Percentiles rank a stretch among this genome's conserved stretches.
These are phyloP conservation scores for Hymenoscyphus fraxineus DNA, from an alignment of 2,329 filamentous ascomycete genomes.

Conservation along the genomic window DNA sequence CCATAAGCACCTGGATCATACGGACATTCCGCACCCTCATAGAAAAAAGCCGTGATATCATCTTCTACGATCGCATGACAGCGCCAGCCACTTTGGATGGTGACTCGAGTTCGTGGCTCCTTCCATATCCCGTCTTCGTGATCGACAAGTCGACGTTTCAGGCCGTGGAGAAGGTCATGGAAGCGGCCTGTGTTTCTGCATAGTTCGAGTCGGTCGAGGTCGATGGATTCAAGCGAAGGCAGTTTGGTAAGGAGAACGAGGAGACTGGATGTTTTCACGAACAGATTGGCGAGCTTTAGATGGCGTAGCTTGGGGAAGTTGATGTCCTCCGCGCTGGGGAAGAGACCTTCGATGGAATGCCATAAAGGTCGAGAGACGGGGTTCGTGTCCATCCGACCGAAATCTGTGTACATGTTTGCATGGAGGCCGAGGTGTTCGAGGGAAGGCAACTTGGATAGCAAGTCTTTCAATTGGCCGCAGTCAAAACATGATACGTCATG, in stretches of 20 bases:
- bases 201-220: background rate
- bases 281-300: background rate
- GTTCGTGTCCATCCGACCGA: background rate
- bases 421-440: background rate
- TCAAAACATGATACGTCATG: background rate
- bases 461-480: background rate
- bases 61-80: background rate
- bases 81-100: background rate
- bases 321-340: background rate
- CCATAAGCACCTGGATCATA: background rate
- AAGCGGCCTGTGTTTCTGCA: background rate
- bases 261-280: background rate
- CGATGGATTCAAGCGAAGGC: background rate
- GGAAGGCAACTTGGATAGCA: background rate
- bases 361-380: background rate
- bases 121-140: background rate
- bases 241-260: background rate
- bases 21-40: background rate
- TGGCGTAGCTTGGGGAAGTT: background rate
- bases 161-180: background rate
- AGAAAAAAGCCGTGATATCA: background rate
- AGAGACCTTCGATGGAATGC: background rate
- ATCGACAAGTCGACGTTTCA: background rate
- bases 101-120: background rate
- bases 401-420: background rate